A percentile compares a stretch with the other conserved stretches of the same genome.
phyloP scores from a whole-genome alignment of 2,329 filamentous ascomycete genomes.

The Arthroderma sp. region DNA sequence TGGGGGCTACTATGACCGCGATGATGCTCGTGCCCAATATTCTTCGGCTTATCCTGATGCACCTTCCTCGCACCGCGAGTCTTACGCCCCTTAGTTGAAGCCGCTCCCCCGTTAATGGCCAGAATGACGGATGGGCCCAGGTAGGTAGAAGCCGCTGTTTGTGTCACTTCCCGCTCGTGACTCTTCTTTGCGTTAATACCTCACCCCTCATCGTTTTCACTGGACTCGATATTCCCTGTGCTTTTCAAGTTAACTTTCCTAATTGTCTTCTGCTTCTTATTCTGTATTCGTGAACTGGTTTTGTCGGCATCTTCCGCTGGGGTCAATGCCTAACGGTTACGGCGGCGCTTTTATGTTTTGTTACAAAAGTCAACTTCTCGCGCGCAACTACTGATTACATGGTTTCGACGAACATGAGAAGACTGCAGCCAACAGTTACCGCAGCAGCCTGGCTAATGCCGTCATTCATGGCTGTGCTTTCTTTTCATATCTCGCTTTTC shows the following conservation, averaged over 20 bases:
- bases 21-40: constrained; percentile 34
- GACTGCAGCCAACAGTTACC: constrained; percentile 21
- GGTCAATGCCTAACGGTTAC: constrained; percentile 23
- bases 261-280: constrained; percentile 16
- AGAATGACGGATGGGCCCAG: constrained; percentile 27
- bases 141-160: constrained; percentile 20
- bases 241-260: constrained; percentile 11
- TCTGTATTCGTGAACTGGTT: constrained; percentile 24
- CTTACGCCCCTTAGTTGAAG: constrained; percentile 21
- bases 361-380: constrained; percentile 23
- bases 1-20: constrained; percentile 41
- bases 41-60: constrained; percentile 24
- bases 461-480: constrained; percentile 19
- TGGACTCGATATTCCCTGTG: constrained; percentile 7
- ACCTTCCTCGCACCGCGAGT: constrained; percentile 23
- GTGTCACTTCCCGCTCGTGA: neutral
- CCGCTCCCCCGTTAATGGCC: constrained; percentile 28
- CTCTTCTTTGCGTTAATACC: no score
- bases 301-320: constrained; percentile 20
- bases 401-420: constrained; percentile 23
- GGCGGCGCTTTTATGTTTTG: constrained; percentile 25
- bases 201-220: neutral
- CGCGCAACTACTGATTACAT: constrained; percentile 16
- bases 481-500: constrained; percentile 23
- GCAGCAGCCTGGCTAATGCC: constrained; percentile 8